phyloP scores from a whole-genome alignment of 805 yeast genomes.

The Ogataea trehalophila region DNA sequence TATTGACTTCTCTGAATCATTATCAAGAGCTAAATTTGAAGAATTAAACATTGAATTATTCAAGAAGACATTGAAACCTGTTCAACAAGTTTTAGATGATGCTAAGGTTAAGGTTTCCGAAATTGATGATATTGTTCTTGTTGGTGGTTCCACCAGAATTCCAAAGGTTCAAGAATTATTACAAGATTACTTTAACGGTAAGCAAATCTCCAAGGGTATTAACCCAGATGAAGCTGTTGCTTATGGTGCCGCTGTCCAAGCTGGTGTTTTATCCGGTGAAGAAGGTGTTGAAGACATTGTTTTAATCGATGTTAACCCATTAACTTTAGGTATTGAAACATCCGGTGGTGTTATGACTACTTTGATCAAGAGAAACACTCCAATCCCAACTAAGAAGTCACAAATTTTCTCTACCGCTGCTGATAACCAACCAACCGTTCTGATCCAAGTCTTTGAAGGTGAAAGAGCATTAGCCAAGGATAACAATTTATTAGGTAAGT shows the following conservation, averaged over 20 bases:
- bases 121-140: slow-evolving; percentile 91
- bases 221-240: slow-evolving; percentile 99
- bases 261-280: slow-evolving; percentile 95
- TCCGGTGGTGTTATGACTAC: slow-evolving; percentile 98
- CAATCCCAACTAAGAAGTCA: slow-evolving; percentile 92
- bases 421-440: slow-evolving; percentile 91
- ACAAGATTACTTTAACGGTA: slow-evolving; percentile 86
- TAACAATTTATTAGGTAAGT: slow-evolving; percentile 72
- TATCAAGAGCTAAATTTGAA: slow-evolving; percentile 97
- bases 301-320: slow-evolving; percentile 87
- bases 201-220: slow-evolving; percentile 94
- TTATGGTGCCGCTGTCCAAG: slow-evolving; percentile 99
- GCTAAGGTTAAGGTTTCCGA: slow-evolving; percentile 83
- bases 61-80: slow-evolving; percentile 93
- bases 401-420: slow-evolving; percentile 95
- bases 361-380: slow-evolving; percentile 89
- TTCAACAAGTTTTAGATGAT: slow-evolving; percentile 92
- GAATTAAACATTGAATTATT: slow-evolving; percentile 90
- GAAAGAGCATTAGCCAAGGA: slow-evolving; percentile 75
- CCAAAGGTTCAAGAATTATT: slow-evolving; percentile 95
- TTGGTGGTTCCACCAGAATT: slow-evolving; percentile 99
- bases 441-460: slow-evolving; percentile 75
- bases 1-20: slow-evolving; percentile 89
- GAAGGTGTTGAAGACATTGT: slow-evolving; percentile 88
- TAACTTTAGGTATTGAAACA: slow-evolving; percentile 93